A percentile compares a stretch with the other conserved stretches of the same genome.
Evolutionary conservation across 441 rosid species (phyloP).

Genomic region (Gossypium gossypioides): DNA sequence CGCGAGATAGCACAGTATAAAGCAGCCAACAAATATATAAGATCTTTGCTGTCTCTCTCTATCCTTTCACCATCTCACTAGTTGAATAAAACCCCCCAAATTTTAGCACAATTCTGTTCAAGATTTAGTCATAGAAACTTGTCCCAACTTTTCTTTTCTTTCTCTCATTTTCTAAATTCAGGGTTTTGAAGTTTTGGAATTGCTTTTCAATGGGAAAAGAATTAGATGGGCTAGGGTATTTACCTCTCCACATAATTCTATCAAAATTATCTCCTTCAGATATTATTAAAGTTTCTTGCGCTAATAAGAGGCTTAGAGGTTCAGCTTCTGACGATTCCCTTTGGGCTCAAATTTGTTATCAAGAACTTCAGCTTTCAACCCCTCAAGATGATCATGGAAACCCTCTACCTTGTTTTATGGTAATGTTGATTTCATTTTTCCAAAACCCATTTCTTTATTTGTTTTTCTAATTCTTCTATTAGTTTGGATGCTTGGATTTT

Average conservation of each 20-base stretch:
- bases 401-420: constrained; percentile 65
- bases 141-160: no score
- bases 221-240: constrained; percentile 52
- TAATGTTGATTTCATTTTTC: background rate
- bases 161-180: no score
- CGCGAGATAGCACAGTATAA: no score
- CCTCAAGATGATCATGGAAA: constrained; percentile 58
- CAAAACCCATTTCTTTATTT: background rate
- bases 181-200: background rate
- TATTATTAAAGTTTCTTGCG: constrained; percentile 42
- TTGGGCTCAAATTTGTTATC: constrained; percentile 53
- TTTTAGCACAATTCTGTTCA: no score
- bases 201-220: background rate
- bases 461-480: background rate
- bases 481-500: background rate
- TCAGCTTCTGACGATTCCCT: constrained; percentile 60
- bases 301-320: constrained; percentile 36
- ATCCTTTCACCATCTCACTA: no score
- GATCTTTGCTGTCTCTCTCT: no score
- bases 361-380: constrained; percentile 52
- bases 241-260: constrained; percentile 46
- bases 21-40: no score
- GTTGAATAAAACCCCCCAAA: no score
- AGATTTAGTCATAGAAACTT: no score
- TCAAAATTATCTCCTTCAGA: constrained; percentile 42